phyloP scores from a whole-genome alignment of 352 stramenopile genomes.

The Pythium biforme region DNA sequence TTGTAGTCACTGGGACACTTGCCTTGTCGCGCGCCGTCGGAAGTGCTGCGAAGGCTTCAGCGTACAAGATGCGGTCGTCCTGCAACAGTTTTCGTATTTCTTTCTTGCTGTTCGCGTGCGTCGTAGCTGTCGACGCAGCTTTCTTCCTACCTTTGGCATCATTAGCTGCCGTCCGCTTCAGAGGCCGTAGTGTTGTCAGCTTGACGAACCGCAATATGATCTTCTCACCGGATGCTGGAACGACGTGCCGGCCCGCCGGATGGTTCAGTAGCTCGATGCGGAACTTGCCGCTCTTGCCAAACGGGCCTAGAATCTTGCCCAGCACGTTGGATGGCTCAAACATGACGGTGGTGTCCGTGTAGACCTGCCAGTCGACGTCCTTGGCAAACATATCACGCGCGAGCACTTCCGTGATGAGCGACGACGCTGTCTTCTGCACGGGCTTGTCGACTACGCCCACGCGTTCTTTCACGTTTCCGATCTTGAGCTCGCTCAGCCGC shows the following conservation, averaged over 20 bases:
- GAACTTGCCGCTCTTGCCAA: conserved; percentile 85
- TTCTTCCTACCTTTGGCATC: not conserved
- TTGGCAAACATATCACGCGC: conserved; percentile 79
- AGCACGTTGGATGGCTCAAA: conserved; percentile 39
- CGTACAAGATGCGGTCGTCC: conserved; percentile 41
- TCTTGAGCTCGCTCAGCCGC: conserved; percentile 35
- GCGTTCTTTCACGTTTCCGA: conserved; percentile 67
- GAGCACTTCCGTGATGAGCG: conserved; percentile 34
- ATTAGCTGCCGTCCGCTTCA: conserved; percentile 25
- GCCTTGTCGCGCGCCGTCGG: not conserved
- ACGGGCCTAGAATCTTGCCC: conserved; percentile 60
- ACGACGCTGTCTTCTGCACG: conserved; percentile 4
- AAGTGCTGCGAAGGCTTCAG: conserved; percentile 33
- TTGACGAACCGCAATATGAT: conserved; percentile 68
- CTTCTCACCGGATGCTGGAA: conserved; percentile 37
- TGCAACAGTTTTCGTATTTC: conserved; percentile 37
- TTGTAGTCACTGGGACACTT: not conserved
- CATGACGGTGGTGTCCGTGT: conserved; percentile 45
- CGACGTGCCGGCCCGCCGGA: not conserved
- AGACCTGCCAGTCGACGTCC: conserved; percentile 68
- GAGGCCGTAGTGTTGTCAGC: conserved; percentile 38
- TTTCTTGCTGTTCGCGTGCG: not conserved
- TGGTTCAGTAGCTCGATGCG: conserved; percentile 38
- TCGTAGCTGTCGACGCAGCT: not conserved
- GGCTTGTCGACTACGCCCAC: conserved; percentile 62